A percentile compares a stretch with the other conserved stretches of the same genome.
Evolutionary conservation across 129 eudicot genomes (phyloP).

Genomic region (Gnaphalium uliginosum): DNA sequence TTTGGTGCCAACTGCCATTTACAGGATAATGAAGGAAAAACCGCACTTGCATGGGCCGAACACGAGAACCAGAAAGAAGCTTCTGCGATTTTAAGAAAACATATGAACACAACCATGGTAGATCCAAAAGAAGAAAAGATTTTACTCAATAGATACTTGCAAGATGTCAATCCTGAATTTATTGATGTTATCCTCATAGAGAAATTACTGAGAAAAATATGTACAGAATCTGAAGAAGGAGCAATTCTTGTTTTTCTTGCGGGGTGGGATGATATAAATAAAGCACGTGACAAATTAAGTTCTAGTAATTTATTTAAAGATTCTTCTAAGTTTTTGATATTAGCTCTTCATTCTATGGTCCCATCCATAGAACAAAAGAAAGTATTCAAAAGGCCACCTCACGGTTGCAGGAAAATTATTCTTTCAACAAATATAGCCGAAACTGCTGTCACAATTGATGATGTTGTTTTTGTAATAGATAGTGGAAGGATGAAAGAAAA

Average conservation of each 20-base stretch:
- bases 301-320: constrained; percentile 57
- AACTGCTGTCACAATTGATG: constrained; percentile 93
- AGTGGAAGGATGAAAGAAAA: constrained; percentile 95
- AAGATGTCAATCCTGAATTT: constrained; percentile 58
- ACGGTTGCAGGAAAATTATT: constrained; percentile 85
- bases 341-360: constrained; percentile 88
- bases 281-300: constrained; percentile 60
- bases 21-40: constrained; percentile 59
- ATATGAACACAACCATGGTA: constrained; percentile 36
- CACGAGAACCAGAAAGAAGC: constrained; percentile 66
- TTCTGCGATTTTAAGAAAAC: constrained; percentile 57
- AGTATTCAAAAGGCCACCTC: constrained; percentile 69
- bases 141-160: constrained; percentile 68
- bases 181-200: constrained; percentile 81
- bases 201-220: constrained; percentile 68
- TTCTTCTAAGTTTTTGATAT: constrained; percentile 58
- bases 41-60: constrained; percentile 81
- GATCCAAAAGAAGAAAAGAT: constrained; percentile 54
- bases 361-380: constrained; percentile 86
- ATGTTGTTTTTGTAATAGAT: constrained; percentile 94
- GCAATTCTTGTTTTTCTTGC: constrained; percentile 91
- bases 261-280: constrained; percentile 98
- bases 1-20: constrained; percentile 73
- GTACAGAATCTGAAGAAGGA: constrained; percentile 71
- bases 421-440: constrained; percentile 97